Evolutionary conservation across 1,284 basidiomycete species (phyloP), one percentile per base, ranked within the genome.

Genomic region (Sanguinoderma infundibulare): DNA sequence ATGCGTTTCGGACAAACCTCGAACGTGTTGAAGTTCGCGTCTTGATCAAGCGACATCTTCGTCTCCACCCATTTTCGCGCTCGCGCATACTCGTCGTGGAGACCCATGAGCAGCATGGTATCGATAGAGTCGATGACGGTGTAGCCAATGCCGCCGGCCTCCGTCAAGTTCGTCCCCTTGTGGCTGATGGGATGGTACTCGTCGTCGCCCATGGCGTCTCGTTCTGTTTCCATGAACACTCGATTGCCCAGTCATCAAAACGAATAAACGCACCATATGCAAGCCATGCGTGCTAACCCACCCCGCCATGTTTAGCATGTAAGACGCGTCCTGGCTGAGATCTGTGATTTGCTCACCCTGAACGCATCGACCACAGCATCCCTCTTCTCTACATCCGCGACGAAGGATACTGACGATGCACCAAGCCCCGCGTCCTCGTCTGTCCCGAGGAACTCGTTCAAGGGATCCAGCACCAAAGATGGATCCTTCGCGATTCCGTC

Each of bases 21-120:
- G 69, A 98, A 98, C 0, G 94, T 95, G 74, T 91, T 98, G 75
- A 94, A 94, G 20, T 84, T 78, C 12, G 84, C 95, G 69, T 95
- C 89, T 12, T 88, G 82, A 38, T 97, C 90, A 71, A 98, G 96
- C 9, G 82, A 77, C 47, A 98, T 76, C 36, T 86, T 79, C 28
- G 83, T 80, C 28, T 80, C 81, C 20, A 98, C 83, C 96, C 96
- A 98, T 42, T 86, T 73, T 15, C 90, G 79, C 0, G 96, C 94
- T 12, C 91, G 83, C 51, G 79, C 65, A 71, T 95, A 96, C 74
- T 97, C 96, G 0, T 89, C 85, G 10, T 86, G 75, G 12, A 96
- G 81, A 1, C 89, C 92, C 89, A 98, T 91, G 57, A 98, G 77
- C 51, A 95, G 83, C 78, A 98, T 87, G 5, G 92, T 91, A 74